Conservation (phyloP, 805 yeast genomes). For the Suhomyces sp. region DNA sequence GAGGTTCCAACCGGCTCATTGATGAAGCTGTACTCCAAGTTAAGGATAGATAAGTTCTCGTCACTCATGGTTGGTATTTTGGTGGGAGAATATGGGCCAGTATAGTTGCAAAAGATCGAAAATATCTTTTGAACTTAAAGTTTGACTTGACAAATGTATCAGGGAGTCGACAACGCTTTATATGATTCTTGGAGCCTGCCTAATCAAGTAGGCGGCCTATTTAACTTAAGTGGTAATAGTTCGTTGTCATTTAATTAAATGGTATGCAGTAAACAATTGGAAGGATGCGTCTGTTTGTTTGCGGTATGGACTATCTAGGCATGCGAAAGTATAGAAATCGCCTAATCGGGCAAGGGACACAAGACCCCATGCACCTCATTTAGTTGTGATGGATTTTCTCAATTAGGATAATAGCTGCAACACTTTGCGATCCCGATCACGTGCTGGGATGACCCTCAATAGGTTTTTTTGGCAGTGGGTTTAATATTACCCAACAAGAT, state of each 20-base stretch:
- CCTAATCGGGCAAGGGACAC: neutral
- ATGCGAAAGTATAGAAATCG: neutral
- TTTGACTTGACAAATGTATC: too few species aligned
- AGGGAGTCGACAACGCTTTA: too few species aligned
- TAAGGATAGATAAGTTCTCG: conserved; percentile 21
- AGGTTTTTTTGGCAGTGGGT: too few species aligned
- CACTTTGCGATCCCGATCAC: too few species aligned
- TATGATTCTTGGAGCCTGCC: too few species aligned
- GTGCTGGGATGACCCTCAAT: too few species aligned
- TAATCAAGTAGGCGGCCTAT: too few species aligned
- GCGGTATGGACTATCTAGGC: conserved; percentile 1
- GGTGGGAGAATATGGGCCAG: too few species aligned
- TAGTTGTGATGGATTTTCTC: conserved; percentile 3
- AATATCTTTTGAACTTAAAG: too few species aligned
- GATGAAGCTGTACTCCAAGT: conserved; percentile 29
- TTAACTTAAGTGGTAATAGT: conserved; percentile 7
- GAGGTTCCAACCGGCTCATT: conserved; percentile 16
- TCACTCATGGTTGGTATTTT: conserved; percentile 5
- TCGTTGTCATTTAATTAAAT: neutral
- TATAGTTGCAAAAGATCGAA: too few species aligned
- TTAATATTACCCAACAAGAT: too few species aligned
- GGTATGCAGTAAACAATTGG: neutral
- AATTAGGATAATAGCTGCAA: too few species aligned
- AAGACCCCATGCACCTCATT: conserved; percentile 1
- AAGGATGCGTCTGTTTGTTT: conserved; percentile 2